These are phyloP conservation scores for Phoma sp. DNA, from an alignment of 2,329 filamentous ascomycete genomes.

Conservation along the genomic window DNA sequence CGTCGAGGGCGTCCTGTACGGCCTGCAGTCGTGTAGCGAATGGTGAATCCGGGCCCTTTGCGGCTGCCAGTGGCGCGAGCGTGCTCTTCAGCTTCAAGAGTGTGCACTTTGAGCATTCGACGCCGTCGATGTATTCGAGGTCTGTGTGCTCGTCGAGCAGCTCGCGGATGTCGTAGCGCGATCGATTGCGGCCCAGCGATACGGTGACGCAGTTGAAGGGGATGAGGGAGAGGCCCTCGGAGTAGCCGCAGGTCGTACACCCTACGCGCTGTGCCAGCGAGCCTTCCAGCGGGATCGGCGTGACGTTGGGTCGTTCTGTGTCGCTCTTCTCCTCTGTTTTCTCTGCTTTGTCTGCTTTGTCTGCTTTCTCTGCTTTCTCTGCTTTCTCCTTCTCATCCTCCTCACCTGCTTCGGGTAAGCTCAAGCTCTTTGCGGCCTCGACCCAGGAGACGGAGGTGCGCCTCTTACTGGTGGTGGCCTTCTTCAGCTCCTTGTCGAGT, in stretches of 20 bases:
- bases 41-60: slow-evolving; percentile 49
- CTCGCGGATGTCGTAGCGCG: slow-evolving; percentile 74
- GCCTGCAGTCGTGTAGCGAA: slow-evolving; percentile 65
- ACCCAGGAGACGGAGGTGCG: slow-evolving; percentile 47
- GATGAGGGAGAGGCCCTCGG: slow-evolving; percentile 86
- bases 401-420: slow-evolving; percentile 19
- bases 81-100: slow-evolving; percentile 65
- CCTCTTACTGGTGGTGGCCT: slow-evolving; percentile 52
- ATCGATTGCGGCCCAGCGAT: slow-evolving; percentile 70
- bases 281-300: slow-evolving; percentile 84
- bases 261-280: slow-evolving; percentile 87
- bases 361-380: slow-evolving; percentile 5
- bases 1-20: slow-evolving; percentile 75
- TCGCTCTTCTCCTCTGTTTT: slow-evolving; percentile 3
- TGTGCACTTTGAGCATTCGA: slow-evolving; percentile 92
- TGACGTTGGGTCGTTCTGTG: slow-evolving; percentile 24
- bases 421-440: slow-evolving; percentile 35
- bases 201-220: slow-evolving; percentile 95
- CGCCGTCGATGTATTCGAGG: slow-evolving; percentile 84
- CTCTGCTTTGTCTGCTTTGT: slow-evolving; percentile 6
- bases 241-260: slow-evolving; percentile 84
- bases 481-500: slow-evolving; percentile 76
- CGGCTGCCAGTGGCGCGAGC: slow-evolving; percentile 29
- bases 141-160: slow-evolving; percentile 85
- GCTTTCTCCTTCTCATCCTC: slow-evolving; percentile 10